These are phyloP conservation scores for Botrytis porri DNA, from an alignment of 2,329 filamentous ascomycete species.

Conservation along the genomic window DNA sequence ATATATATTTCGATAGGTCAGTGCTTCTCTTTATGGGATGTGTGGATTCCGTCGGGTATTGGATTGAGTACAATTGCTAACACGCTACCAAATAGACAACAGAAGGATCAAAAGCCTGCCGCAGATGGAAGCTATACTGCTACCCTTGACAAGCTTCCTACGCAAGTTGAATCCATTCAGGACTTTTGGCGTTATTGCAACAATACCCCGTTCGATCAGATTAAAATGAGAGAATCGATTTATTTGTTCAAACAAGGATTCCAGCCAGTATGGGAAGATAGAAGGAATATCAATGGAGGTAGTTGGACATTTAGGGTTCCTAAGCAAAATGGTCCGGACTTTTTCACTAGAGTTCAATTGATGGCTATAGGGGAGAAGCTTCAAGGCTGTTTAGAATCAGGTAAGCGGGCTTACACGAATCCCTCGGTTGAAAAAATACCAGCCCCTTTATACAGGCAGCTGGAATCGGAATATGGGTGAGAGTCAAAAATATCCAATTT, in stretches of 20 bases:
- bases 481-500: neutral
- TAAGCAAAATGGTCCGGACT: constrained; percentile 68
- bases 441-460: neutral
- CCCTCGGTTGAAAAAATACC: neutral
- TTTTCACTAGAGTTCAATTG: constrained; percentile 79
- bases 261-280: constrained; percentile 78
- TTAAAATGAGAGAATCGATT: constrained; percentile 74
- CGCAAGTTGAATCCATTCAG: constrained; percentile 73
- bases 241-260: constrained; percentile 79
- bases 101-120: constrained; percentile 38
- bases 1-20: constrained; percentile 65
- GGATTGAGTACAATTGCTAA: neutral
- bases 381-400: constrained; percentile 67
- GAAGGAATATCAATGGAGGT: constrained; percentile 79
- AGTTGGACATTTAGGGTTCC: constrained; percentile 90
- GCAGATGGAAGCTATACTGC: constrained; percentile 36
- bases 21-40: constrained; percentile 21
- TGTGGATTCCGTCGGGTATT: constrained; percentile 6
- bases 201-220: constrained; percentile 72
- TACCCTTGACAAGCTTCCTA: constrained; percentile 58
- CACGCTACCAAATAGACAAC: constrained; percentile 29
- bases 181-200: constrained; percentile 84
- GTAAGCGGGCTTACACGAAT: constrained; percentile 45
- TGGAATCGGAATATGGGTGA: neutral
- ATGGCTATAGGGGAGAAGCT: constrained; percentile 81